Evolutionary conservation across 2,329 filamentous ascomycete species (phyloP), one percentile per base, ranked within the genome.

Genomic region (Hawksworthiomyces lignivorus): DNA sequence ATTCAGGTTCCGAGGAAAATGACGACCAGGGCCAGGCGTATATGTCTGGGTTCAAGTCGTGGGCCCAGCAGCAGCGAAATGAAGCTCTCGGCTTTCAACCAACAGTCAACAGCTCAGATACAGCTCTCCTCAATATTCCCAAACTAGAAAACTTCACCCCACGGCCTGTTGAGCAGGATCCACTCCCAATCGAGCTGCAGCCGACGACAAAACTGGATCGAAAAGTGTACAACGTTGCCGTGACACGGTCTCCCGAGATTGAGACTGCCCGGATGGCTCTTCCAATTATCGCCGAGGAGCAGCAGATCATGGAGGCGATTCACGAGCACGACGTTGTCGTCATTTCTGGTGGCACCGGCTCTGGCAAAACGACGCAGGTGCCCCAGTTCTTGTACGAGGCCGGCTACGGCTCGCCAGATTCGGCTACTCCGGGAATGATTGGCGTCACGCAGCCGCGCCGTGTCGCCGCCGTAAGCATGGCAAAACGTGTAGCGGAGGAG

Each of bases 281-380:
- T 14, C 92, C 92, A 0, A 86, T 98, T 1, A 87, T 97, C 2
- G 86, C 86, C 2, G 89, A 97, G 60, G 92, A 98, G 61, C 92
- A 98, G 58, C 88, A 84, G 55, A 89, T 98, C 22, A 97, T 98
- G 89, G 92, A 98, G 62, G 88, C 89, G 1, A 87, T 98, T 36
- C 84, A 96, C 62, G 90, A 90, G 57, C 84, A 96, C 58, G 77
- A 90, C 39, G 80, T 87, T 4, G 85, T 96, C 1, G 84, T 98
- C 10, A 79, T 98, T 7, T 96, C 90, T 65, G 92, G 92, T 62
- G 84, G 88, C 12, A 98, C 94, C 26, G 92, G 92, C 62, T 96
- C 88, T 48, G 92, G 92, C 59, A 98, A 98, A 63, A 98, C 94
- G 0, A 98, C 92, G 0, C 92, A 98, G 61, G 77, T 98, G 8